phyloP scores from a whole-genome alignment of 73 alveolate genomes.

The Paramecium octaurelia region DNA sequence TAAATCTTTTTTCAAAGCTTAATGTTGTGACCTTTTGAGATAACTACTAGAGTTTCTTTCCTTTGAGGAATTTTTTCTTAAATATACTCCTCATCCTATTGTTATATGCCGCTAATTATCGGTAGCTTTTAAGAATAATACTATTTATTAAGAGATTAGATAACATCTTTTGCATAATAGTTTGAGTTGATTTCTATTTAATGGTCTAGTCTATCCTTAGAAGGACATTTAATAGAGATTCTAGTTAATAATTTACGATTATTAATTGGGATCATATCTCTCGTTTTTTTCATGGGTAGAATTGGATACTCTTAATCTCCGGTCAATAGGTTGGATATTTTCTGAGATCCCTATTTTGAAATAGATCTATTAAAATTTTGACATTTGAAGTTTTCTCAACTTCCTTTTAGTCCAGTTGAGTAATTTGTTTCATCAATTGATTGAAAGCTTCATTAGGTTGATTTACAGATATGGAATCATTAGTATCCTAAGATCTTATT shows the following conservation, averaged over 20 bases:
- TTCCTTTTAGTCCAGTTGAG: not conserved
- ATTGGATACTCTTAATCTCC: slow-evolving; percentile 2
- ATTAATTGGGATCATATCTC: not conserved
- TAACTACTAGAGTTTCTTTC: not conserved
- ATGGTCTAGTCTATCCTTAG: not conserved
- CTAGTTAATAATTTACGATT: not conserved
- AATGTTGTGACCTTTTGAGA: not conserved
- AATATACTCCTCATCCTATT: not conserved
- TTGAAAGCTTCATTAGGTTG: slow-evolving; percentile 13
- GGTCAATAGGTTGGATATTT: not conserved
- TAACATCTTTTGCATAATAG: slow-evolving; percentile 18
- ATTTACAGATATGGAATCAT: not conserved
- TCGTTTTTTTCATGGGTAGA: slow-evolving; percentile 21
- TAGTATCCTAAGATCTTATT: not conserved
- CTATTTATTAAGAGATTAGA: not conserved
- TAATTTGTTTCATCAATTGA: not conserved
- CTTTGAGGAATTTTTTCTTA: not conserved
- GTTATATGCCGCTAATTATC: not conserved
- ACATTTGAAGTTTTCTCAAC: not conserved
- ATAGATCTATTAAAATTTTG: not conserved
- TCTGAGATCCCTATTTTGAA: not conserved
- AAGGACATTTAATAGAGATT: not conserved
- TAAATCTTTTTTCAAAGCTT: not conserved
- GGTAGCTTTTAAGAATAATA: not conserved
- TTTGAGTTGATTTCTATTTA: not conserved